Conservation (phyloP, 768 basidiomycete species). For the Baorangia bicolor region DNA sequence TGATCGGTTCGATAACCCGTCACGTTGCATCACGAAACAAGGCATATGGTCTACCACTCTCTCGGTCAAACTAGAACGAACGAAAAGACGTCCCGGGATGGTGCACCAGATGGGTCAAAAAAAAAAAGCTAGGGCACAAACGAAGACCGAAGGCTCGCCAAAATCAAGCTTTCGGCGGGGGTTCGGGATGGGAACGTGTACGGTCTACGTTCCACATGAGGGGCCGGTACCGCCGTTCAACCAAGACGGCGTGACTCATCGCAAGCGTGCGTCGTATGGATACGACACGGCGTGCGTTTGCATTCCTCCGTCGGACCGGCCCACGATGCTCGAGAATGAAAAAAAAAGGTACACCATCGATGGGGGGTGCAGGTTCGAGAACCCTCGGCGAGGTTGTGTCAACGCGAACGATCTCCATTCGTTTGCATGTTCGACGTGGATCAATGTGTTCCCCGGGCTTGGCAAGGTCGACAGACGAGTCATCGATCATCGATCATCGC, state of each 20-base stretch:
- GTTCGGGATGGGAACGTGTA: no score
- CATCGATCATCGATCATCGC: not conserved
- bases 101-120: not conserved
- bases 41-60: not conserved
- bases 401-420: not conserved
- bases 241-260: no score
- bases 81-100: not conserved
- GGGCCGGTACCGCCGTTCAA: no score
- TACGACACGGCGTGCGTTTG: no score
- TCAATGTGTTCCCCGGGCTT: not conserved
- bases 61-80: not conserved
- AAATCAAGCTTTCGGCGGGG: no score
- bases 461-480: not conserved
- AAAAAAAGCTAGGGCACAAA: not conserved
- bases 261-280: no score
- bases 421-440: not conserved
- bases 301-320: no score
- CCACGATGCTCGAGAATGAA: no score
- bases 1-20: constrained; percentile 11
- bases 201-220: no score
- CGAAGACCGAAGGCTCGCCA: not conserved
- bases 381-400: not conserved
- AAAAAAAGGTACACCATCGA: not conserved
- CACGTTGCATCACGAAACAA: not conserved
- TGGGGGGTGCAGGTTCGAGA: not conserved